Evolutionary conservation across 164 flowering plant species (phyloP), one percentile per base, ranked within the genome.

Genomic region (Nymphaea colorata): DNA sequence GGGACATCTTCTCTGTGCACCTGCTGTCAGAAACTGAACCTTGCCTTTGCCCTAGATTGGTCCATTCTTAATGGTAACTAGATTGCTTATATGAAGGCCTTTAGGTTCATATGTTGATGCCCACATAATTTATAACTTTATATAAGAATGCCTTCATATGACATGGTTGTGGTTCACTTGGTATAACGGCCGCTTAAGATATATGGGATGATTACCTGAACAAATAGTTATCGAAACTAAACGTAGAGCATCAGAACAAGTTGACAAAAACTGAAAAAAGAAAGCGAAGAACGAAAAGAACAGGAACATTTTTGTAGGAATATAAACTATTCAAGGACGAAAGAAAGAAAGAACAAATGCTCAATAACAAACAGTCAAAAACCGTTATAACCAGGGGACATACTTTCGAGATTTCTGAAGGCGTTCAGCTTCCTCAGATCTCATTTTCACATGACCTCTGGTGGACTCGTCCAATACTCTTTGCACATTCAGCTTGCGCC

Each of bases 401-500:
- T 88, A 92, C 99, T 84, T 87, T 77, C 99, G 96, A 68, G 89
- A 79, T 76, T 85, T 87, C 25, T 42, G 73, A 73, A 80, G 86
- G 43, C 84, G 90, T 59, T 92, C 94, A 73, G 96, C 98, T 83
- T 95, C 98, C 78, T 82, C 96, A n/a, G 99, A 88, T 67, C 83
- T 82, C 94, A 76, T 90, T 78, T 95, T 95, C 62, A 95, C 96
- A 75, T 90, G 99, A 74, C 89, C 92, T 69, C 77, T 90, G 42
- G 90, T 87, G 68, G 98, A 90, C 74, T 95, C 99, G 68, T 95
- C 99, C 80, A 95, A 77, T 42, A 84, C 74, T 41, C 99, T 87
- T 64, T 90, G 97, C 69, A 92, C 90, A 75, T 84, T 95, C 73
- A 95, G 72, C 79, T 95, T 95, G 68, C 98, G 92, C 96, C 93